Base-by-base conservation (phyloP, 2,329 filamentous ascomycete species). In the Microcyclosporella mali region DNA sequence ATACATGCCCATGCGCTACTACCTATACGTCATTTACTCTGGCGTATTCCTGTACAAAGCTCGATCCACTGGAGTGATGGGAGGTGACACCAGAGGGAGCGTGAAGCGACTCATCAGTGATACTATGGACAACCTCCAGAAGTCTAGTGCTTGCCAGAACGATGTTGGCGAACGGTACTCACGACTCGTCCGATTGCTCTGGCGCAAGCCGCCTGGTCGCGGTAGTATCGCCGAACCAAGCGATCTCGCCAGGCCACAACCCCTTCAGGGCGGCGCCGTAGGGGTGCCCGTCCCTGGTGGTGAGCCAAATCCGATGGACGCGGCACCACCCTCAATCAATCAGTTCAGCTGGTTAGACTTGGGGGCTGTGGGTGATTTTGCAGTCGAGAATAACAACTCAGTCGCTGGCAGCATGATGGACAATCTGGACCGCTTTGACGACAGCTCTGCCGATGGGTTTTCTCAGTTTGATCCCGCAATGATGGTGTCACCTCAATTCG, bases 11-110 rank as follows among this genome's bases (percentile, higher is more conserved):
- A 64, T 81, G 7, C 70, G 78, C 21, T 82, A 78, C 54, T 82
- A 81, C 48, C 65, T 83, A 21, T 82, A 72, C 46, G 71, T 69
- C 2, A 81, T 82, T 17, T 82, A 82, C 56, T 77, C 76, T 1
- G 78, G 79, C 1, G 78, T 81, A 2, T 82, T 82, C 49, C 59
- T 82, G 4, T 82, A 81, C 66, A 82, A 83, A 64, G 75, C 75
- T 56, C 70, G 76, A 29, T 73, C 75, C 2, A 79, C 79, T 11
- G 77, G 77, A 4, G 77, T 79, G 25, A 73, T 82, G 57, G 69
- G 67, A n/a, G 66, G 68, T 12, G 68, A 71, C 28, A 75, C 78
- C 44, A 71, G 77, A 53, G 66, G 68, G n/a, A 70, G 70, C 9
- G 73, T 82, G 6, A 74, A 74, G 15, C 71, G 73, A 25, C 69